These are phyloP conservation scores for Hypomontagnella monticulosa DNA, from an alignment of 495 filamentous ascomycete genomes.

Conservation along the genomic window DNA sequence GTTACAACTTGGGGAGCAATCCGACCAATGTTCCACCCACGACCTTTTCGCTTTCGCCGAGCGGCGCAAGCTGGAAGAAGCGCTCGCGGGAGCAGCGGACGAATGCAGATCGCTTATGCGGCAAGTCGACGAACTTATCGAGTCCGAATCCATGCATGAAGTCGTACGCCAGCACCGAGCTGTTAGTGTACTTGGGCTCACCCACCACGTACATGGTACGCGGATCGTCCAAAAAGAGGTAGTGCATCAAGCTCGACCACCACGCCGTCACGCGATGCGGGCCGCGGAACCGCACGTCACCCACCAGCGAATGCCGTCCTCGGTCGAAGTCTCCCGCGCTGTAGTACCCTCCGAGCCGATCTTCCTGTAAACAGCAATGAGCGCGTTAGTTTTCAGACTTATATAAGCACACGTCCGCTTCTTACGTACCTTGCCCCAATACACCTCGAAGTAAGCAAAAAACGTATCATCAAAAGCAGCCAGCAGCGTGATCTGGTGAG, in stretches of 20 bases:
- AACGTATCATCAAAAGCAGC: constrained; percentile 67
- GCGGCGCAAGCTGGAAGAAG: constrained; percentile 73
- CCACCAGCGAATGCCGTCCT: constrained; percentile 74
- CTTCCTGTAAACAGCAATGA: constrained; percentile 58
- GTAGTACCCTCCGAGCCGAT: constrained; percentile 73
- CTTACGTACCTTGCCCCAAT: constrained; percentile 71
- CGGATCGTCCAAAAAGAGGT: constrained; percentile 74
- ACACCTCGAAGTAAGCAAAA: constrained; percentile 76
- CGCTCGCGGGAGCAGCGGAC: constrained; percentile 68
- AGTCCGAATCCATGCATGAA: constrained; percentile 71
- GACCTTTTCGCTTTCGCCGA: constrained; percentile 61
- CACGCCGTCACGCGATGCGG: constrained; percentile 73
- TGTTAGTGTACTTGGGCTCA: constrained; percentile 70
- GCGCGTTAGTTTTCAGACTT: not conserved
- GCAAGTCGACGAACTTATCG: constrained; percentile 72
- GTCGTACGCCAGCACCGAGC: constrained; percentile 71
- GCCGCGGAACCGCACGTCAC: constrained; percentile 69
- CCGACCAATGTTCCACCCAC: constrained; percentile 58
- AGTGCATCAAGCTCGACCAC: constrained; percentile 76
- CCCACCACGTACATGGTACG: constrained; percentile 70
- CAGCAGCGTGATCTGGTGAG: constrained; percentile 69
- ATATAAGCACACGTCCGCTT: not conserved
- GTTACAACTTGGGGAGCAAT: constrained; percentile 57
- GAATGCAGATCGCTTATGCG: constrained; percentile 72
- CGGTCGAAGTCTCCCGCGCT: constrained; percentile 70